Percentiles rank a stretch among this genome's conserved stretches.
Evolutionary conservation across 2,329 filamentous ascomycete species (phyloP).

Genomic region (Trichoderma sp.): DNA sequence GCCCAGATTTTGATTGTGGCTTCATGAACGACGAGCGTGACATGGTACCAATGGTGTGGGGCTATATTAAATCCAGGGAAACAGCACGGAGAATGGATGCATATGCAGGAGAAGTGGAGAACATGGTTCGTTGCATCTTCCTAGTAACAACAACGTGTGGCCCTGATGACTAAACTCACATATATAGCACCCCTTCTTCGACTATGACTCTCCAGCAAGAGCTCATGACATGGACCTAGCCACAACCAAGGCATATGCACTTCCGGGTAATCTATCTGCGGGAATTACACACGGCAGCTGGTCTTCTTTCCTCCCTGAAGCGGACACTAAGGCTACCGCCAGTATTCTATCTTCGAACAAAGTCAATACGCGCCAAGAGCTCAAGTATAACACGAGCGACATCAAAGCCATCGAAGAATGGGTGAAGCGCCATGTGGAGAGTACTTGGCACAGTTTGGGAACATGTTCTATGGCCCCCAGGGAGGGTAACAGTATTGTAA

Average conservation of each 20-base stretch:
- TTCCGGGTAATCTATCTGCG: conserved; percentile 5
- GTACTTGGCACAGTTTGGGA: conserved; percentile 42
- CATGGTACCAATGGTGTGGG: conserved; percentile 55
- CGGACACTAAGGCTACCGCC: neutral
- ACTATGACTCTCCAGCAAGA: conserved; percentile 36
- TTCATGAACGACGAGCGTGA: conserved; percentile 55
- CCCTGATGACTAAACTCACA: neutral
- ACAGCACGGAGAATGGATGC: conserved; percentile 52
- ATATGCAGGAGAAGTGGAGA: conserved; percentile 43
- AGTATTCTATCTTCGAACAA: neutral
- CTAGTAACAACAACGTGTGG: neutral
- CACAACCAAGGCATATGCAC: conserved; percentile 9
- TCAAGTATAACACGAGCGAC: conserved; percentile 19
- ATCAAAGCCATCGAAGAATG: conserved; percentile 42
- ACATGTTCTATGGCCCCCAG: conserved; percentile 41
- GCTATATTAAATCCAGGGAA: conserved; percentile 59
- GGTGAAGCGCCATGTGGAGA: conserved; percentile 36
- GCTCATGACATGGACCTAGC: conserved; percentile 20
- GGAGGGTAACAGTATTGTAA: conserved; percentile 24
- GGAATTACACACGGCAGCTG: conserved; percentile 12
- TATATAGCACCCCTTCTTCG: conserved; percentile 31
- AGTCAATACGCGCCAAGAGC: conserved; percentile 3
- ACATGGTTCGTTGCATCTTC: neutral
- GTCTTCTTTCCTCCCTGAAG: conserved; percentile 1
- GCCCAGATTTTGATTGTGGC: conserved; percentile 52